phyloP scores from a whole-genome alignment of 176 grass and related monocot genomes.

The Zea luxurians region DNA sequence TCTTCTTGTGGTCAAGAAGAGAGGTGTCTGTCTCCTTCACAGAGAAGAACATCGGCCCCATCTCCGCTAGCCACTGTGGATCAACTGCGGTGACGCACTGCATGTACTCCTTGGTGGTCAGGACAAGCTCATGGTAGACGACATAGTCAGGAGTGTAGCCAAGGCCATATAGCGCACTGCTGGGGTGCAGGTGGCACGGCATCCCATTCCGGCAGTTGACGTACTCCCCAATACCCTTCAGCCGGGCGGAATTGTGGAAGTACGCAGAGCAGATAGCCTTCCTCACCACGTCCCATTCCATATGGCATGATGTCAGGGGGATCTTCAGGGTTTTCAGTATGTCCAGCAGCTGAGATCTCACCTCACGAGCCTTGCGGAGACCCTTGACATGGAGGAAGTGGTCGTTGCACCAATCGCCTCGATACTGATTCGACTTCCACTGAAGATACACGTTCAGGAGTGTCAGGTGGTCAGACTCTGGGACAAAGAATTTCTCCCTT shows the following conservation, averaged over 20 bases:
- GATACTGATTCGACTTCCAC: slow-evolving; percentile 93
- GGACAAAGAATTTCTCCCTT: slow-evolving; percentile 97
- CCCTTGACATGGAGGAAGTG: slow-evolving; percentile 97
- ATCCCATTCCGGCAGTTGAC: slow-evolving; percentile 95
- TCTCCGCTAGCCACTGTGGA: slow-evolving; percentile 87
- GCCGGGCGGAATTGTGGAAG: slow-evolving; percentile 86
- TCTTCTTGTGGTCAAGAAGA: slow-evolving; percentile 86
- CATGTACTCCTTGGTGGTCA: slow-evolving; percentile 98
- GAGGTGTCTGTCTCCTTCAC: slow-evolving; percentile 87
- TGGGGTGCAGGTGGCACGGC: slow-evolving; percentile 94
- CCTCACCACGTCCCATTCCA: slow-evolving; percentile 93
- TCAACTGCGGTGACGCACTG: slow-evolving; percentile 94
- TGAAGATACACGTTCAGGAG: slow-evolving; percentile 91
- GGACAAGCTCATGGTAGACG: slow-evolving; percentile 91
- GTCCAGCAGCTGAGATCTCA: slow-evolving; percentile 86
- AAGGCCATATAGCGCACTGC: slow-evolving; percentile 84
- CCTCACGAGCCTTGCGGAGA: slow-evolving; percentile 89
- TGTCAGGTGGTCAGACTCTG: slow-evolving; percentile 94
- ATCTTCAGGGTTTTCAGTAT: slow-evolving; percentile 91
- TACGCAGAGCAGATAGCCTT: slow-evolving; percentile 95
- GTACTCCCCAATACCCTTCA: slow-evolving; percentile 93
- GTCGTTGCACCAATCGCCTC: slow-evolving; percentile 97
- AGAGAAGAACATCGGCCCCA: slow-evolving; percentile 98
- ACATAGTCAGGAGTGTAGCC: slow-evolving; percentile 89
- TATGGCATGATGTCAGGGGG: slow-evolving; percentile 72